Base-by-base conservation (phyloP, 768 basidiomycete species). In the Lactarius tabidus region DNA sequence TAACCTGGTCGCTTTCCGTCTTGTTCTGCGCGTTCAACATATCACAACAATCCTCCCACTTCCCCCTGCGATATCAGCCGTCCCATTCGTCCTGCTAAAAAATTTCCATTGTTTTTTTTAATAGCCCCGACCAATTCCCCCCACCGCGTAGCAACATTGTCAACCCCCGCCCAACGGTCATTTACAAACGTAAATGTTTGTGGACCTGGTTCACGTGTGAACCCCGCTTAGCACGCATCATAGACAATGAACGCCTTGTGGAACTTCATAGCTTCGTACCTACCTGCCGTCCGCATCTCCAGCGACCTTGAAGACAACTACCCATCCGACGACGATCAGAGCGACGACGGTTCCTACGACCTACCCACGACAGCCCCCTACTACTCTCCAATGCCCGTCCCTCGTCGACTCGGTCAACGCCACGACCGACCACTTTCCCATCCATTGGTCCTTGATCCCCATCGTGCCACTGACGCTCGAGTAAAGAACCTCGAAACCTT, bases 171-270 rank as follows among this genome's bases (percentile, higher is more conserved):
- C 53, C 26, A 35, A 56, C 35, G 54, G 15, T 17, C 41, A 48
- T 56, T 56, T 65, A 33, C 65, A 53, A 57, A 57, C 56, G 55
- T 66, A 29, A 41, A 66, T 62, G 65, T 14, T 41, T 61, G 29
- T 57, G 60, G 45, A 31, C 38, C 60, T 53, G 55, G 65, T 62
- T 62, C 56, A n/a, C 60, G 55, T 57, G 59, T 57, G 65, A 57
- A 62, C 65, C 56, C 65, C 65, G 65, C 60, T 62, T 45, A 58
- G 60, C 48, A 33, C 65, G 57, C 65, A 52, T 53, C 56, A 57
- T 62, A 66, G 65, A 66, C 65, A 59, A 69, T 69, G 66, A 69
- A 67, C 45, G 29, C 66, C 28, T 26, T 69, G 51, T 69, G 68
- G 68, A 62, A 57, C 45, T 57, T 69, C n/a, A 59, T 69, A 33